Evolutionary conservation across 2,329 filamentous ascomycete species (phyloP).

Genomic region (Conoideocrella luteorostrata): DNA sequence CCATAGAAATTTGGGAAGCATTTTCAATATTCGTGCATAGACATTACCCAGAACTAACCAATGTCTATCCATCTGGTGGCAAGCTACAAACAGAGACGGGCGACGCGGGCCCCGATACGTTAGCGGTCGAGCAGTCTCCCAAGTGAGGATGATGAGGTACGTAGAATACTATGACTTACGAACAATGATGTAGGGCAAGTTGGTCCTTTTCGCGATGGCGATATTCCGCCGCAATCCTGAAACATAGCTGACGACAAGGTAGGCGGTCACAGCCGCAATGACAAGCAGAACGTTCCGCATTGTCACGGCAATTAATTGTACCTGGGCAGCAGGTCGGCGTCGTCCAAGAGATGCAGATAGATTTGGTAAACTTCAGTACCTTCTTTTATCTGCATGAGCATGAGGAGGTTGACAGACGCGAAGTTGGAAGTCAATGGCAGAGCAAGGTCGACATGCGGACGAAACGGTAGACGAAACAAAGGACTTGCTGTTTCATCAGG

Average conservation of each 20-base stretch:
- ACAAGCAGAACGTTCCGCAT: slow-evolving; percentile 30
- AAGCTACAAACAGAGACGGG: too few species aligned
- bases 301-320: neutral
- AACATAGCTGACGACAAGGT: slow-evolving; percentile 24
- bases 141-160: too few species aligned
- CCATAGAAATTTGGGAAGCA: slow-evolving; percentile 49
- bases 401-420: neutral
- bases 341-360: too few species aligned
- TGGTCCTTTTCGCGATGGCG: slow-evolving; percentile 41
- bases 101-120: too few species aligned
- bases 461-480: slow-evolving; percentile 3
- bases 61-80: slow-evolving; percentile 2
- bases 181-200: slow-evolving; percentile 45
- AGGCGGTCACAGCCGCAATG: slow-evolving; percentile 26
- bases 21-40: slow-evolving; percentile 49
- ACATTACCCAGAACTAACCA: slow-evolving; percentile 38
- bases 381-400: too few species aligned
- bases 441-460: too few species aligned
- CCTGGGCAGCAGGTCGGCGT: neutral
- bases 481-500: neutral
- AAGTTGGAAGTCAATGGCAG: neutral
- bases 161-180: slow-evolving; percentile 35
- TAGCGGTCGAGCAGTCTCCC: too few species aligned
- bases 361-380: too few species aligned
- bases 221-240: slow-evolving; percentile 39